Conservation (phyloP, 2,329 filamentous ascomycete genomes). For the Penicillium sp. region DNA sequence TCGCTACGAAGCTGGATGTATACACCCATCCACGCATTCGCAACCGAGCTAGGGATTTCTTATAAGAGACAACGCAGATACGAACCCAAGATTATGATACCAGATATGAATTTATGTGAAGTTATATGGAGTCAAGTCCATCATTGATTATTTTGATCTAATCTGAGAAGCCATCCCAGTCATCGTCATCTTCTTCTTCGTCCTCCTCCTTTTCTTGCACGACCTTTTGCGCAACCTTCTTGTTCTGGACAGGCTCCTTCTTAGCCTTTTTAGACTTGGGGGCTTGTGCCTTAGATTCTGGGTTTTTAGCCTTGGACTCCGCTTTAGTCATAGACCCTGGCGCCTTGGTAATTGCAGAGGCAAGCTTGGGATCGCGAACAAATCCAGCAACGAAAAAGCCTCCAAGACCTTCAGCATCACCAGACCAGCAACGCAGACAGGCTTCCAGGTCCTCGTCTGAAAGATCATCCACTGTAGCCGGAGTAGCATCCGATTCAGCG, state of each 20-base stretch:
- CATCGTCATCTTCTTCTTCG: slow-evolving; percentile 34
- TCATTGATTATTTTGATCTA: slow-evolving; percentile 16
- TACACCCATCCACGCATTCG: slow-evolving; percentile 65
- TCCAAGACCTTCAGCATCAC: slow-evolving; percentile 80
- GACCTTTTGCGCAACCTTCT: not conserved
- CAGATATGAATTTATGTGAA: not conserved
- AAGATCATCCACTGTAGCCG: slow-evolving; percentile 30
- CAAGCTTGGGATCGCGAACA: slow-evolving; percentile 56
- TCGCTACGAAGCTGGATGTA: slow-evolving; percentile 75
- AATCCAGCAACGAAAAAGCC: slow-evolving; percentile 96
- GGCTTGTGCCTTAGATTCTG: not conserved
- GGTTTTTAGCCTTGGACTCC: slow-evolving; percentile 5
- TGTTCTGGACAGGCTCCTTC: not conserved
- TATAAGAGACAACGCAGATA: slow-evolving; percentile 36
- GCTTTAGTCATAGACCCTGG: not conserved
- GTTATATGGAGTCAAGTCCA: not conserved
- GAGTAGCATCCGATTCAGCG: slow-evolving; percentile 8
- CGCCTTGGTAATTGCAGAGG: not conserved
- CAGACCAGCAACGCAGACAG: slow-evolving; percentile 80
- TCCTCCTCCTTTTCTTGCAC: slow-evolving; percentile 3
- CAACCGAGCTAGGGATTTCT: slow-evolving; percentile 66
- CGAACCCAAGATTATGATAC: not conserved
- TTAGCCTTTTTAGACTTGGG: slow-evolving; percentile 5
- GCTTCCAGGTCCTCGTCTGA: slow-evolving; percentile 60
- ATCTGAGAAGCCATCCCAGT: slow-evolving; percentile 48